phyloP scores from a whole-genome alignment of 75 land plant genomes.

The Cunninghamia lanceolata region DNA sequence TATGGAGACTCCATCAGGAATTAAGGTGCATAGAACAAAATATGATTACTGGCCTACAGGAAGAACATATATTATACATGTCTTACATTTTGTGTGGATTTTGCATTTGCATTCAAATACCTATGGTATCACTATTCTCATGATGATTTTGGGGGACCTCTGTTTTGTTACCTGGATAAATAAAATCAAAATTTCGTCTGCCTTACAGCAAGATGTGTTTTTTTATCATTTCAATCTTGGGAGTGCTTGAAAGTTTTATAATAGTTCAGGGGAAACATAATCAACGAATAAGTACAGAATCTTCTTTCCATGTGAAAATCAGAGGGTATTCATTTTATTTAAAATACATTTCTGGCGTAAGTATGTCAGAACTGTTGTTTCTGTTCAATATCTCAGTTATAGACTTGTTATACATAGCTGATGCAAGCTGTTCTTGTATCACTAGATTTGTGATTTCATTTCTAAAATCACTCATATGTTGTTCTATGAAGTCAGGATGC shows the following conservation, averaged over 20 bases:
- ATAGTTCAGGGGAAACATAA: not conserved
- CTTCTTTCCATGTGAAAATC: not conserved
- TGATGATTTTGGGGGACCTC: not conserved
- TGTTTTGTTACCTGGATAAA: not conserved
- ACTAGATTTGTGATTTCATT: not conserved
- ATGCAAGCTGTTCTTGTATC: not conserved
- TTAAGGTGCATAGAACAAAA: conserved; percentile 59
- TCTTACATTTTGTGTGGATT: not conserved
- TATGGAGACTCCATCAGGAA: conserved; percentile 96
- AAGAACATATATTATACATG: not conserved
- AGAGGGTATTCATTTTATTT: conserved; percentile 9
- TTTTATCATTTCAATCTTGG: not conserved
- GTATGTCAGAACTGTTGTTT: not conserved
- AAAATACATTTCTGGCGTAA: conserved; percentile 14
- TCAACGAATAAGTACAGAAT: not conserved
- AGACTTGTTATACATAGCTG: not conserved
- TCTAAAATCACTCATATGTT: too few species aligned
- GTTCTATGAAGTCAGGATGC: not conserved
- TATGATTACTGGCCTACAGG: not conserved
- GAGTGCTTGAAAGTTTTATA: not conserved
- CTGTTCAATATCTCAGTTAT: not conserved
- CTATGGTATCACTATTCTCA: not conserved
- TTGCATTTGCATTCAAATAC: not conserved
- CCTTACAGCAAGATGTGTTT: not conserved
- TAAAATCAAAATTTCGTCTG: not conserved